Evolutionary conservation across 1,284 basidiomycete genomes (phyloP), one percentile per base, ranked within the genome.

Genomic region (Ustilago lituana): DNA sequence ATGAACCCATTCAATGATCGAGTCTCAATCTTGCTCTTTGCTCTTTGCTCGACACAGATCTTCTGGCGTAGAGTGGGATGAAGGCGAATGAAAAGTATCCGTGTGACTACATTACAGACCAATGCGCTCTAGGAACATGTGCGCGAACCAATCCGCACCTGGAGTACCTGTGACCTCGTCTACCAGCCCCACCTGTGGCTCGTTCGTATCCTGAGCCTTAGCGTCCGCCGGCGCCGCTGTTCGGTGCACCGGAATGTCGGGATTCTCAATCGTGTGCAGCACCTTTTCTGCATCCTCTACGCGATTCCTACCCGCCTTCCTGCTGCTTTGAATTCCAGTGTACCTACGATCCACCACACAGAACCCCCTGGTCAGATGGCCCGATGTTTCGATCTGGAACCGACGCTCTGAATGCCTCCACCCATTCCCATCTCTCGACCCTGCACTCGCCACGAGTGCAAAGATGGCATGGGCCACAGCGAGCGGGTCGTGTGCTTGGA

Each of bases 401-500:
- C 44, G 44, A 3, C 74, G 55, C 44, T 36, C 38, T 4, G 26
- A 23, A 22, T 59, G 52, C 17, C 47, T 44, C 77, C 76, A 79
- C 4, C 62, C 70, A 8, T 47, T 23, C 3, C 39, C 40, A 15
- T 60, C 35, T 2, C 29, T 31, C 12, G 52, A 35, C 14, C 47
- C 51, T 5, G 29, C 19, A 3, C 39, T 22, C 2, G 57, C 49
- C 48, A 73, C 12, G 5, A 58, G 64, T 7, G 47, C 48, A 29
- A 76, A 78, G 36, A 78, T 66, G 37, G 76, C 74, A 48, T 81
- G 75, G 2, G 76, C 78, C 0, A 81, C 64, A 7, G 79, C 79
- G 14, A 81, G 54, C 15, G 79, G 79, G 49, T 81, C 79, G 41
- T 81, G 79, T 14, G 73, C 74, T 32, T 77, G 41, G 48, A 81